Base-by-base conservation (phyloP, 148 eudicot species). In the Chenopodium formosanum region DNA sequence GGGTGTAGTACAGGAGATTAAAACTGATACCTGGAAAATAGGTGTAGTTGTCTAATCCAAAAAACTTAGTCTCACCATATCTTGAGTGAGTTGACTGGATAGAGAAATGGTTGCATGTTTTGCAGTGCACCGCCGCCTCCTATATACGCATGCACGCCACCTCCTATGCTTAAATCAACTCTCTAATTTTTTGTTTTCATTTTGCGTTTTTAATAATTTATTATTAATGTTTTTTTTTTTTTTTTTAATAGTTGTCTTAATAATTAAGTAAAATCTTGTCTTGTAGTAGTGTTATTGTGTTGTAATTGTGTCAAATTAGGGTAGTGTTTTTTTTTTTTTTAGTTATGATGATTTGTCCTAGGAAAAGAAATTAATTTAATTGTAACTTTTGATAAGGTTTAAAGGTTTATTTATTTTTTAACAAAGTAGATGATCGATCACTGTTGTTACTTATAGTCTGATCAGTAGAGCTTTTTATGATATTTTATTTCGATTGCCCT, bases 81-180 rank as follows among this genome's bases (percentile, higher is more conserved):
- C 32, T 22, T 79, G 53, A 69, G 37, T 70, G 82, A 79, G 76
- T 71, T 79, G 82, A 79, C 82, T 52, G 47, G 34, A 16, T 27
- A 6, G 84, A 69, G 80, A 75, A 68, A 64, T 73, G 68, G 75
- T 75, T 82, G 84, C 75, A 76, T 75, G 79, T 63, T 63, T 27
- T n/a, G 78, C 73, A 65, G 62, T 46, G 31, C 70, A 74, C 70
- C 84, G 84, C 84, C 84, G 84, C 80, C 84, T 76, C 76, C 76
- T 82, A 82, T 34, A 68, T 11, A 37, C 68, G 19, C 56, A 70
- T 69, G 44, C 58, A 58, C 46, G 23, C 47, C 75, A 40, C 37
- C 83, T 60, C 29, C 70, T 64, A 34, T 14, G 19, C 48, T 52
- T 6, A 46, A 12, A 37, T 31, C 23, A 16, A 12, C 25, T 48